Percentiles rank a stretch among this genome's conserved stretches.
These are phyloP conservation scores for Sphaceloma murrayae DNA, from an alignment of 2,329 filamentous ascomycete species.

Conservation along the genomic window DNA sequence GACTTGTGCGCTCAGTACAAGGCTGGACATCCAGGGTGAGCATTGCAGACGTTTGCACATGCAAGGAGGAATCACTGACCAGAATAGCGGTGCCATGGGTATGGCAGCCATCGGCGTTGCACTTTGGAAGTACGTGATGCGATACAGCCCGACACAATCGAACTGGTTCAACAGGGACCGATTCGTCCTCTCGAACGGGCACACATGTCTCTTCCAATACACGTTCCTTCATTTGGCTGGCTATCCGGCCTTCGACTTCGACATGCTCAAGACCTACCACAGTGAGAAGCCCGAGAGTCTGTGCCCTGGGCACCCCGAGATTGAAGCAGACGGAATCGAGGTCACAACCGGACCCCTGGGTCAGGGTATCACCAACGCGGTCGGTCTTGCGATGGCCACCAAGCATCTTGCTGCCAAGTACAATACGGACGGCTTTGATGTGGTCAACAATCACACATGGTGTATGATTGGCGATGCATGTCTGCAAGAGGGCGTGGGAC, in stretches of 20 bases:
- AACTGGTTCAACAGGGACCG: constrained; percentile 53
- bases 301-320: constrained; percentile 44
- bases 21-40: constrained; percentile 58
- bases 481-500: constrained; percentile 48
- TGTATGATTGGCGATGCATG: constrained; percentile 52
- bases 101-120: constrained; percentile 54
- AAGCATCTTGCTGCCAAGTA: constrained; percentile 48
- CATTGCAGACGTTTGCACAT: no score
- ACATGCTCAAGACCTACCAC: constrained; percentile 48
- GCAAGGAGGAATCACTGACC: no score
- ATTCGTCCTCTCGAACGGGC: constrained; percentile 54
- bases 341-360: constrained; percentile 52
- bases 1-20: constrained; percentile 62
- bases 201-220: constrained; percentile 49
- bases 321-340: constrained; percentile 49
- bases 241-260: constrained; percentile 47
- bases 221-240: constrained; percentile 44
- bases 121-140: constrained; percentile 54
- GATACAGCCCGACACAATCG: constrained; percentile 47
- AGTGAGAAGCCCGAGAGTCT: constrained; percentile 40
- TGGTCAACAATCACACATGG: constrained; percentile 45
- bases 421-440: constrained; percentile 40
- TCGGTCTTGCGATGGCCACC: constrained; percentile 50
- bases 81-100: constrained; percentile 48
- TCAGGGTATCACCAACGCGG: constrained; percentile 50